Evolutionary conservation across 768 basidiomycete species (phyloP).

Genomic region (Lactarius hengduanensis): DNA sequence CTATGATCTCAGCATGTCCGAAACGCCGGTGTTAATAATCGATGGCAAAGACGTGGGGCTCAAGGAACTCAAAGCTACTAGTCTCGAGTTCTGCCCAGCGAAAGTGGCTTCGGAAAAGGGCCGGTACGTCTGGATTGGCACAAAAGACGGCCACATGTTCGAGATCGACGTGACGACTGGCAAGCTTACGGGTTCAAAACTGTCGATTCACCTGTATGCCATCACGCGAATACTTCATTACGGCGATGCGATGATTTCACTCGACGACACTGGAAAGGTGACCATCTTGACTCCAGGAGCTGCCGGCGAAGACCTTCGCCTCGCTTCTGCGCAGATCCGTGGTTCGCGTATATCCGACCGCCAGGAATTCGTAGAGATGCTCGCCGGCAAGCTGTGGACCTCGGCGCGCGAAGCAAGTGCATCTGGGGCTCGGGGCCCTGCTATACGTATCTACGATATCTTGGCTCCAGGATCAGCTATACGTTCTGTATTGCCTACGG

Average conservation of each 20-base stretch:
- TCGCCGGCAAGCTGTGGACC: slow-evolving; percentile 84
- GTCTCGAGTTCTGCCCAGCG: slow-evolving; percentile 73
- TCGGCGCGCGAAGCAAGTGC: slow-evolving; percentile 53
- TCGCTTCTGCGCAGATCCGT: slow-evolving; percentile 51
- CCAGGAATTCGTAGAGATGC: slow-evolving; percentile 71
- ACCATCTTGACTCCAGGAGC: slow-evolving; percentile 63
- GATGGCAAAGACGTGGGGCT: slow-evolving; percentile 61
- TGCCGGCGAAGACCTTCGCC: slow-evolving; percentile 34
- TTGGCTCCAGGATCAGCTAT: slow-evolving; percentile 57
- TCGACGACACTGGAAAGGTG: slow-evolving; percentile 85
- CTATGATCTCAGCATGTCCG: slow-evolving; percentile 54
- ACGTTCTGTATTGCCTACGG: slow-evolving; percentile 56
- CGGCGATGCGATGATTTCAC: slow-evolving; percentile 65
- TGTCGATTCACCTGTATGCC: slow-evolving; percentile 60
- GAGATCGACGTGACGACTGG: slow-evolving; percentile 77
- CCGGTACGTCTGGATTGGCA: slow-evolving; percentile 77
- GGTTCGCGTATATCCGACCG: slow-evolving; percentile 75
- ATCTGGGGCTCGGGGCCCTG: slow-evolving; percentile 49
- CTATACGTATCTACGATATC: slow-evolving; percentile 80
- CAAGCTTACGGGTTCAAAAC: slow-evolving; percentile 53
- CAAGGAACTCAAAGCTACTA: slow-evolving; percentile 71
- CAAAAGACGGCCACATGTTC: slow-evolving; percentile 84
- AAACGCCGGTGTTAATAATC: slow-evolving; percentile 47
- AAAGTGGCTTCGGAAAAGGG: slow-evolving; percentile 50
- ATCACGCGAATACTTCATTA: slow-evolving; percentile 76